Evolutionary conservation across 2,329 filamentous ascomycete species (phyloP).

Genomic region (Ophiostoma ips): DNA sequence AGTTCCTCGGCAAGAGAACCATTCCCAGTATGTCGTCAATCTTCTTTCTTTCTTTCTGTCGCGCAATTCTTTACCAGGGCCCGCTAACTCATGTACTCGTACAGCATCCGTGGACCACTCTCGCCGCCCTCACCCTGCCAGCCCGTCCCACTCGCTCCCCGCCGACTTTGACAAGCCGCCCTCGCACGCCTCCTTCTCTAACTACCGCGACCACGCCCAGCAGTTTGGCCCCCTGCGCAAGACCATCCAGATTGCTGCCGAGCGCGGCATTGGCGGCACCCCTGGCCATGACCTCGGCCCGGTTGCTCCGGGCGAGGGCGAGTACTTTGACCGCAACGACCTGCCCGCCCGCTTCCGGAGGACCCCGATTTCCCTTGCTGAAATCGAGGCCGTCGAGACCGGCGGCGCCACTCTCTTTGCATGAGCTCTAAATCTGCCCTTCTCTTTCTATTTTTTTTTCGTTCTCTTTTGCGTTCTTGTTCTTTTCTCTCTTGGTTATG

Average conservation of each 20-base stretch:
- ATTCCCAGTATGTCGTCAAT: slow-evolving; percentile 36
- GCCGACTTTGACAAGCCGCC: slow-evolving; percentile 28
- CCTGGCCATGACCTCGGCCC: slow-evolving; percentile 60
- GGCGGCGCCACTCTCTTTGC: slow-evolving; percentile 55
- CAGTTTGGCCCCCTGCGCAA: slow-evolving; percentile 63
- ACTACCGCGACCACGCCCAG: slow-evolving; percentile 64
- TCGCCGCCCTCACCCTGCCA: slow-evolving; percentile 58
- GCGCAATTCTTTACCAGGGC: background rate
- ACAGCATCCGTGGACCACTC: slow-evolving; percentile 59
- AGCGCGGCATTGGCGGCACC: slow-evolving; percentile 40
- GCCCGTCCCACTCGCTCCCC: slow-evolving; percentile 51
- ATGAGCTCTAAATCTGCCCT: background rate
- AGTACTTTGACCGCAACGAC: slow-evolving; percentile 81
- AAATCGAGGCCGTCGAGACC: slow-evolving; percentile 94
- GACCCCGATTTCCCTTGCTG: slow-evolving; percentile 55
- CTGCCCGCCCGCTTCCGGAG: slow-evolving; percentile 74
- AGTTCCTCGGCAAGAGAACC: slow-evolving; percentile 46
- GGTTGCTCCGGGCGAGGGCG: slow-evolving; percentile 54
- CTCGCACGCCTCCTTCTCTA: slow-evolving; percentile 51
- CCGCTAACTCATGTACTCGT: slow-evolving; percentile 1
- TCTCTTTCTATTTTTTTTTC: background rate
- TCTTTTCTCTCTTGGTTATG: background rate
- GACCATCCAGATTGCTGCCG: slow-evolving; percentile 28
- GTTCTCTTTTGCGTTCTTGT: background rate
- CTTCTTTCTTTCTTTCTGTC: background rate